Evolutionary conservation across 768 basidiomycete species (phyloP).

Genomic region (Hortiboletus campestris): DNA sequence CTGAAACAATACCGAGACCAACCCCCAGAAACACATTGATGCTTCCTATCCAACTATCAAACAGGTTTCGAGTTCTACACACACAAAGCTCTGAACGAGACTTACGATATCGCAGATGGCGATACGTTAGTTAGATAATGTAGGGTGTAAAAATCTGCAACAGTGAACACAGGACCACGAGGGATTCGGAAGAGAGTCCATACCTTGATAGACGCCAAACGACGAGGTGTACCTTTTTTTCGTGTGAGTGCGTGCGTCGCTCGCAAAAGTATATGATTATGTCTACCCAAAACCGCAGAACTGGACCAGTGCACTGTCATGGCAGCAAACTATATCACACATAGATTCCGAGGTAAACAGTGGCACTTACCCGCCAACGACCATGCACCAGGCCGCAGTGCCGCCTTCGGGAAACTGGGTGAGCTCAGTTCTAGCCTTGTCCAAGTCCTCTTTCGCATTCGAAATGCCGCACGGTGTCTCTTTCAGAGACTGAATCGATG

Average conservation of each 20-base stretch:
- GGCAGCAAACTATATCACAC: neutral
- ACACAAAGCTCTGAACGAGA: neutral
- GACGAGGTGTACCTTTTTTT: conserved; percentile 32
- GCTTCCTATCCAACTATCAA: conserved; percentile 45
- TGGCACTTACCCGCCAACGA: conserved; percentile 23
- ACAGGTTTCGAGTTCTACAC: neutral
- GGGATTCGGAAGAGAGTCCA: neutral
- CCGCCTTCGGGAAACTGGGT: conserved; percentile 30
- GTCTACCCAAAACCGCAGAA: conserved; percentile 35
- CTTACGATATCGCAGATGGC: conserved; percentile 38
- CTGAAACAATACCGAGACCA: conserved; percentile 39
- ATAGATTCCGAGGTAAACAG: neutral
- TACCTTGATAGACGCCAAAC: conserved; percentile 44
- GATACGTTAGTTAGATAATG: conserved; percentile 35
- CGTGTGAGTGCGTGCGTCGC: neutral
- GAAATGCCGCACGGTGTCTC: neutral
- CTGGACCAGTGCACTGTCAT: conserved; percentile 29
- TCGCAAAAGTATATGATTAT: neutral
- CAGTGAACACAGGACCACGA: neutral
- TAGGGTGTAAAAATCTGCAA: conserved; percentile 38
- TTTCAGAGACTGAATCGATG: neutral
- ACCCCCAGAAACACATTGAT: conserved; percentile 41
- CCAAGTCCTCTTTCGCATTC: neutral
- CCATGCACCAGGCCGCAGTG: conserved; percentile 22
- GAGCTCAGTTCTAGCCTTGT: neutral